These are phyloP conservation scores for Marchantia paleacea DNA, from an alignment of 225 moss, liverwort and hornwort species.

Conservation along the genomic window DNA sequence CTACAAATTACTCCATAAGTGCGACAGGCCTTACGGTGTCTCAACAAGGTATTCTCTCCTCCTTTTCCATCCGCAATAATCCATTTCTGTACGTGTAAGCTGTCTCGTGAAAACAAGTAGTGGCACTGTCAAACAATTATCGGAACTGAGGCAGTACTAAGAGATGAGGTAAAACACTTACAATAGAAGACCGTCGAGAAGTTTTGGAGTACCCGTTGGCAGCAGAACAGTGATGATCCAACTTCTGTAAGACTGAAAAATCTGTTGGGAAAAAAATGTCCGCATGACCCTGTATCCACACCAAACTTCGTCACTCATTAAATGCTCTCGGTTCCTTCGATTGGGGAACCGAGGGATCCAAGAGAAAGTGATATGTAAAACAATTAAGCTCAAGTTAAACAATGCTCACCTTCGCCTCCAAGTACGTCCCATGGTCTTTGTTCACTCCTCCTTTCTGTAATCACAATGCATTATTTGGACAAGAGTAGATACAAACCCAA, in stretches of 20 bases:
- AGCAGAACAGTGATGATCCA: slow-evolving; percentile 67
- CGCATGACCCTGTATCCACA: slow-evolving; percentile 57
- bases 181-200: slow-evolving; percentile 40
- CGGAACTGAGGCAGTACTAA: not conserved
- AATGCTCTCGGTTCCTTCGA: not conserved
- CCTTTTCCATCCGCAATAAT: not conserved
- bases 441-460: slow-evolving; percentile 71
- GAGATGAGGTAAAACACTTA: slow-evolving; percentile 11
- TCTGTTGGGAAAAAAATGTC: slow-evolving; percentile 97
- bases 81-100: not conserved
- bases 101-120: not conserved
- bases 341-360: not conserved
- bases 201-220: slow-evolving; percentile 35
- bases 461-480: not conserved
- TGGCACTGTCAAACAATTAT: not conserved
- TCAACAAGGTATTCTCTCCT: not conserved
- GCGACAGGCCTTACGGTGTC: not conserved
- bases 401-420: slow-evolving; percentile 69
- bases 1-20: not conserved
- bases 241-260: slow-evolving; percentile 65
- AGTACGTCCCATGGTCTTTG: slow-evolving; percentile 68
- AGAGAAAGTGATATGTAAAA: not conserved
- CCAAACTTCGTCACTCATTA: not conserved
- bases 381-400: not conserved
- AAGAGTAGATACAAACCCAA: not conserved